phyloP scores from a whole-genome alignment of 2,329 filamentous ascomycete genomes.

The Pseudogymnoascus sp. region DNA sequence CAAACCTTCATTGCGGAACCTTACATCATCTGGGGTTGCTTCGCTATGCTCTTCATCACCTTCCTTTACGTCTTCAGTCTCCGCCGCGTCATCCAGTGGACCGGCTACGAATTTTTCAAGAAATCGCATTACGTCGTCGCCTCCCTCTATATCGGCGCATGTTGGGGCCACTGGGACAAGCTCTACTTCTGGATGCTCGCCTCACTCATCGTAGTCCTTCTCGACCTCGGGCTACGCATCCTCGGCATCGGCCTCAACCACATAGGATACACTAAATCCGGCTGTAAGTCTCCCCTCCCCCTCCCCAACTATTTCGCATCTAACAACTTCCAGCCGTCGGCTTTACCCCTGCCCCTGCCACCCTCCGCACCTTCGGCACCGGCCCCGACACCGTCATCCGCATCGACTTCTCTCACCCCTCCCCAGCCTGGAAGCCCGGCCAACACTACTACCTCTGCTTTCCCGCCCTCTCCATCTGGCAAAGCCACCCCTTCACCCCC shows the following conservation, averaged over 20 bases:
- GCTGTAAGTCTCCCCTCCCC: conserved; percentile 23
- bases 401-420: conserved; percentile 60
- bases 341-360: conserved; percentile 48
- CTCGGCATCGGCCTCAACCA: conserved; percentile 55
- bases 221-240: conserved; percentile 56
- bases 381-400: conserved; percentile 55
- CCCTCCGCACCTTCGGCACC: conserved; percentile 47
- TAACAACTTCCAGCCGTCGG: conserved; percentile 34
- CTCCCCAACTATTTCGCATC: not conserved
- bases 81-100: conserved; percentile 52
- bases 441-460: conserved; percentile 83
- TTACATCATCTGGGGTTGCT: conserved; percentile 68
- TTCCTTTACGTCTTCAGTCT: conserved; percentile 55
- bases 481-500: conserved; percentile 76
- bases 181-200: conserved; percentile 64
- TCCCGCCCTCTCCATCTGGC: conserved; percentile 75
- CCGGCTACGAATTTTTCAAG: conserved; percentile 72
- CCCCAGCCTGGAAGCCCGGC: conserved; percentile 58
- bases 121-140: conserved; percentile 68
- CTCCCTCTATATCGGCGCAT: conserved; percentile 66
- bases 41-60: conserved; percentile 58
- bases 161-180: conserved; percentile 67
- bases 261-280: conserved; percentile 41
- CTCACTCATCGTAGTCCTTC: conserved; percentile 54
- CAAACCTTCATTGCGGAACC: conserved; percentile 51